These are phyloP conservation scores for Talaromyces sp. DNA, from an alignment of 2,329 filamentous ascomycete genomes.

Conservation along the genomic window DNA sequence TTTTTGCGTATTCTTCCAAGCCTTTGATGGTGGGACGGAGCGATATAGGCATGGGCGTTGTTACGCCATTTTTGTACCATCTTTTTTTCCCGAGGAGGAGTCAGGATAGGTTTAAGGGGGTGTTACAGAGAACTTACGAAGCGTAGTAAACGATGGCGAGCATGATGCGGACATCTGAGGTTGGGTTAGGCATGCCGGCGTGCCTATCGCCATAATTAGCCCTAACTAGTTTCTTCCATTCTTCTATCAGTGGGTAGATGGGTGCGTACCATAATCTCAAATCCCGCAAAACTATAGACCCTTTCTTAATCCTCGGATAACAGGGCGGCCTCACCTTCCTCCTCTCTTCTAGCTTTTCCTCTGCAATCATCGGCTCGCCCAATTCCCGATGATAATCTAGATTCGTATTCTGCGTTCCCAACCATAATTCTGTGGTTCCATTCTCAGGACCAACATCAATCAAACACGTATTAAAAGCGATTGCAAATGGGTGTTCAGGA, in stretches of 20 bases:
- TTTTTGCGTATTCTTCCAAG: background rate
- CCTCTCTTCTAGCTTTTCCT: constrained; percentile 21
- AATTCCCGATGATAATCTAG: constrained; percentile 3
- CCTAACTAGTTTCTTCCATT: background rate
- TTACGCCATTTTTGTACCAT: background rate
- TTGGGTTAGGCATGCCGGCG: constrained; percentile 34
- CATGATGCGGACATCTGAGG: constrained; percentile 27
- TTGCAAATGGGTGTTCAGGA: background rate
- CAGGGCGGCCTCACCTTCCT: constrained; percentile 27
- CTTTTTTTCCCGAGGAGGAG: background rate
- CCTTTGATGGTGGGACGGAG: background rate
- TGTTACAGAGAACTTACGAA: background rate
- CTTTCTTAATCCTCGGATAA: constrained; percentile 24
- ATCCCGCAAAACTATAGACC: constrained; percentile 32
- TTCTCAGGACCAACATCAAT: constrained; percentile 5
- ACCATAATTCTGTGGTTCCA: constrained; percentile 9
- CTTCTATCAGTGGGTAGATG: background rate
- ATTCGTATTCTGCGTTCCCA: constrained; percentile 12
- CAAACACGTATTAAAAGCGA: background rate
- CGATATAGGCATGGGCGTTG: background rate
- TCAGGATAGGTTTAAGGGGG: background rate
- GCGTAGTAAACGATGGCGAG: background rate
- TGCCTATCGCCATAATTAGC: constrained; percentile 18
- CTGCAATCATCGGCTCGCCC: constrained; percentile 7
- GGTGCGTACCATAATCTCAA: constrained; percentile 25